Base-by-base conservation (phyloP, 805 yeast species). In the Cephaloascus fragrans region DNA sequence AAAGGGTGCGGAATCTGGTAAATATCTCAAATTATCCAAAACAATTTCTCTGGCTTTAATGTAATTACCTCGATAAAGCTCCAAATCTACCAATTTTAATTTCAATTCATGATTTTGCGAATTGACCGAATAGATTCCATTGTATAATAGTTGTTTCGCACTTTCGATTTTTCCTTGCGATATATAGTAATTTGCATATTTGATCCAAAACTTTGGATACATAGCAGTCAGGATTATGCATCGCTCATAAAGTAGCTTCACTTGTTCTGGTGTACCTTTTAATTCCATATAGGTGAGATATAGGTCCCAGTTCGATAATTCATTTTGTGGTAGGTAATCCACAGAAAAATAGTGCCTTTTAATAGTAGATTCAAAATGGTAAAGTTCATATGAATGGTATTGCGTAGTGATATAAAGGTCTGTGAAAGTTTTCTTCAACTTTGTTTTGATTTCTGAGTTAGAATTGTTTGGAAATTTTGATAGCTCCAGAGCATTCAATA, bases 331-430 rank as follows among this genome's bases (percentile, higher is more conserved):
- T 9, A 61, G 41, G 5, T 51, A 43, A 12, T 56, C 49, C 1
- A 67, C 62, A 19, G 57, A 59, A 45, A 52, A 71, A 44, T 58
- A 69, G 5, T 66, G 67, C 8, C 55, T 43, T 4, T 51, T 45
- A 4, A 76, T 47, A 2, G 53, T 50, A 41, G 64, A 63, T 43
- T 80, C 86, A 52, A 52, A 78, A 6, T 57, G 53, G 51, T 64
- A 77, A 10, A 74, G 39, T 41, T 73, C 75, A 52, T 58, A 75
- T 1, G 66, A 62, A 35, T 69, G 65, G 46, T 61, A 74, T 47
- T 79, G 85, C 1, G 74, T 72, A 0, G 77, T 67, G 19, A 75
- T 72, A 49, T 67, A 78, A 3, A 67, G 56, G 48, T 79, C 83
- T 3, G 69, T 64, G 43, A 67, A 71, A 4, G 62, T 46, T 44